Base-by-base conservation (phyloP, 2,329 filamentous ascomycete species). In the Tolypocladium inflatum region DNA sequence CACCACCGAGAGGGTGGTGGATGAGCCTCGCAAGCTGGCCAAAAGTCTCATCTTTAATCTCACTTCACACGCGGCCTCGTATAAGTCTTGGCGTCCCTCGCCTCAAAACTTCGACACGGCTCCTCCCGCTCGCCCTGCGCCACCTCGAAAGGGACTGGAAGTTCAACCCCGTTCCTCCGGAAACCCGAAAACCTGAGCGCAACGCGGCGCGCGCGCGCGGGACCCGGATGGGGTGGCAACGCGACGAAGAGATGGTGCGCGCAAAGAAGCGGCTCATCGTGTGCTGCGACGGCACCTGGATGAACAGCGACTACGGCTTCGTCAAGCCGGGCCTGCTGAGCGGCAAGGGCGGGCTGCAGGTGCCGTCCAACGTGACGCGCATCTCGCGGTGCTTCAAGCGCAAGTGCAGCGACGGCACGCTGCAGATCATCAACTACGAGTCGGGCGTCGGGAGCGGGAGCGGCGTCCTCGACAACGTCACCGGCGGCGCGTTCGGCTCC, bases 341-440 rank as follows among this genome's bases (percentile, higher is more conserved):
- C 35, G 68, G 70, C 17, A 63, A 71, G 42, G 72, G 74, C n/a
- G 73, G 67, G 19, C 68, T 80, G 41, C 78, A 82, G 62, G 68
- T 80, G 21, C 79, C 81, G 0, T 84, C 82, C 55, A 86, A 86
- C 60, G 81, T 86, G 48, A 85, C 82, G 19, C 79, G 82, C 26
- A 80, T 86, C 57, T 80, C 80, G 15, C 78, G 82, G 43, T 81
- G 80, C 57, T 78, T 86, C 64, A 79, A 78, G 62, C 76, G 77
- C 42, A 71, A 67, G 43, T 80, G 78, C 64, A 71, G 66, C 39
- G 80, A 84, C 65, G 79, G 78, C 38, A 78, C 72, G 21, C 73
- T 81, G 48, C 83, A 86, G 66, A 78, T 86, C 62, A 79, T 85
- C 58, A 80, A 78, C 63, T 86, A 86, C 65, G 80, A 84, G 65